Evolutionary conservation across 495 filamentous ascomycete genomes (phyloP).

Genomic region (Penicillium bovifimosum): DNA sequence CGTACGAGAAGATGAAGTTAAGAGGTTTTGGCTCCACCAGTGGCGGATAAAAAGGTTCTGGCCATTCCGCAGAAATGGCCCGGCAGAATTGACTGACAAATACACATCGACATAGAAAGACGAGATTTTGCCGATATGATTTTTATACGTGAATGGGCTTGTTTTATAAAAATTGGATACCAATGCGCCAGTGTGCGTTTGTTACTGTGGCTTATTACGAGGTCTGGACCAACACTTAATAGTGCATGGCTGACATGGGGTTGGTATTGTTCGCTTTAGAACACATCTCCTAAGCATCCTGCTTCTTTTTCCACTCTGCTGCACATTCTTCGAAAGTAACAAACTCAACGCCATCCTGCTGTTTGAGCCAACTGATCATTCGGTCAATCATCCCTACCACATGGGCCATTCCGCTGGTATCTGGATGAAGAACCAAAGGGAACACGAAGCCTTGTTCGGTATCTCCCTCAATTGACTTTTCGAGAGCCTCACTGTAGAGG

Average conservation of each 20-base stretch:
- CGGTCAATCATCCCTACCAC: conserved; percentile 56
- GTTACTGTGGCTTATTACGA: no score
- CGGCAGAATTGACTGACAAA: background rate
- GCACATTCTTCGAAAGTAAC: conserved; percentile 15
- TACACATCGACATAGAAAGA: no score
- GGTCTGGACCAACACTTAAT: no score
- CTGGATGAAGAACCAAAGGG: conserved; percentile 51
- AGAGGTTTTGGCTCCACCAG: background rate
- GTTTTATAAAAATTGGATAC: no score
- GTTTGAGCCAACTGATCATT: conserved; percentile 49
- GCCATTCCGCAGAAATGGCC: background rate
- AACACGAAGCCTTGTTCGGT: conserved; percentile 30
- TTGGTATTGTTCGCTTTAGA: no score
- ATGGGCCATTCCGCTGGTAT: conserved; percentile 59
- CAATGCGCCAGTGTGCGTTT: no score
- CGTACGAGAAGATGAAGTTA: background rate
- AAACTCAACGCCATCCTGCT: conserved; percentile 21
- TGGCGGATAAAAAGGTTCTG: background rate
- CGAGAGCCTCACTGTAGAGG: conserved; percentile 16
- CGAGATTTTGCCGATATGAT: no score
- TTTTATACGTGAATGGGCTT: no score
- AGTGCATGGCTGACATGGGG: no score
- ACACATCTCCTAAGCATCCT: background rate
- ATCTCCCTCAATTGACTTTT: conserved; percentile 31
- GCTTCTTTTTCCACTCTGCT: conserved; percentile 11